phyloP scores from a whole-genome alignment of 2,329 filamentous ascomycete genomes.

The Emergomyces africanus region DNA sequence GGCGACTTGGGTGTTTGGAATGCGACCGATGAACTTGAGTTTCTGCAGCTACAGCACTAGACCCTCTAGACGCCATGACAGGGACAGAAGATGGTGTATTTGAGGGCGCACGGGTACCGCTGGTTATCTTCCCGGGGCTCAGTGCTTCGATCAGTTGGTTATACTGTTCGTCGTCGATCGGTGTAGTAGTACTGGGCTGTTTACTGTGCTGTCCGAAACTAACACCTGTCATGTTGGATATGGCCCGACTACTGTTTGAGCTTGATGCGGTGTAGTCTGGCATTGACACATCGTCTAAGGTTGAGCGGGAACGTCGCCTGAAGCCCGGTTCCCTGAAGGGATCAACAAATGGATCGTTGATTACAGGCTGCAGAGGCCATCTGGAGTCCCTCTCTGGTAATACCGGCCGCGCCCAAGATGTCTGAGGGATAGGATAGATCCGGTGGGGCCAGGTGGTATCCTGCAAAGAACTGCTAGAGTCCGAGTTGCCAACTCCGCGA shows the following conservation, averaged over 20 bases:
- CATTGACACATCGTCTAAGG: conserved; percentile 36
- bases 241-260: conserved; percentile 26
- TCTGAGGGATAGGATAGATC: conserved; percentile 18
- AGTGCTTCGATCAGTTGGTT: conserved; percentile 25
- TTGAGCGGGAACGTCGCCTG: conserved; percentile 22
- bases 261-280: conserved; percentile 34
- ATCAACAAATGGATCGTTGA: conserved; percentile 32
- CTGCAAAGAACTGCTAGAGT: conserved; percentile 11
- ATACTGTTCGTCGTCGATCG: conserved; percentile 26
- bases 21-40: conserved; percentile 18
- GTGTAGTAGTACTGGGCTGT: conserved; percentile 22
- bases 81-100: conserved; percentile 18
- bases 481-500: conserved; percentile 13
- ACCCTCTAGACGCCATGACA: conserved; percentile 15
- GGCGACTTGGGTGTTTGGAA: conserved; percentile 11
- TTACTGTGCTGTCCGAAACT: conserved; percentile 30
- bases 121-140: conserved; percentile 21
- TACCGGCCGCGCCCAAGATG: conserved; percentile 14
- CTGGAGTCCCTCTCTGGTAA: conserved; percentile 15
- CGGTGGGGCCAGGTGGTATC: conserved; percentile 18
- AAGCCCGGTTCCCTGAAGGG: conserved; percentile 17
- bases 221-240: conserved; percentile 29
- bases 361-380: conserved; percentile 18
- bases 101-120: conserved; percentile 20
- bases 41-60: conserved; percentile 16